Percentiles rank a stretch among this genome's conserved stretches.
phyloP scores from a whole-genome alignment of 441 rosid species.

The California macrophylla region DNA sequence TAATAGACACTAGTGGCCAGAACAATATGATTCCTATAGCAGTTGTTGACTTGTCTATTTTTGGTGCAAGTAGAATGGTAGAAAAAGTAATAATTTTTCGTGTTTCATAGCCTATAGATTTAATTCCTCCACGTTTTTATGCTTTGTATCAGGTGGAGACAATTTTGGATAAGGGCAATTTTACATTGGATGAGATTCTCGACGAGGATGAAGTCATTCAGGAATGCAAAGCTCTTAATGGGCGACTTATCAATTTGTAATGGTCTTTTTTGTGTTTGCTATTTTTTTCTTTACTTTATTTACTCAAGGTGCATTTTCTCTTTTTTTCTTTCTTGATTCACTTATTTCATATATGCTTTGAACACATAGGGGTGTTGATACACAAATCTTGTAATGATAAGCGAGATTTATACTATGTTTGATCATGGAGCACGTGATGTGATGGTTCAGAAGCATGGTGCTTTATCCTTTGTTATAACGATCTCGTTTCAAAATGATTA shows the following conservation, averaged over 20 bases:
- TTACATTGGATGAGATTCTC: constrained; percentile 84
- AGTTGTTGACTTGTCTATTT: background rate
- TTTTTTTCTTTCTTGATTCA: background rate
- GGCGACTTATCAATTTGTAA: constrained; percentile 85
- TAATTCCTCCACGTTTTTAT: background rate
- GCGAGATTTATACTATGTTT: background rate
- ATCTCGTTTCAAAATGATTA: background rate
- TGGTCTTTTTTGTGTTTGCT: constrained; percentile 14
- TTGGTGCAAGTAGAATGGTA: background rate
- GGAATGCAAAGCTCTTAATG: constrained; percentile 89
- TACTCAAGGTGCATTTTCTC: background rate
- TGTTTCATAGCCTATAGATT: background rate
- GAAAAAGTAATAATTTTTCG: background rate
- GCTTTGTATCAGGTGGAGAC: constrained; percentile 57
- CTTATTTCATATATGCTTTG: background rate
- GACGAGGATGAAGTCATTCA: constrained; percentile 96
- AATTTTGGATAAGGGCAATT: constrained; percentile 75
- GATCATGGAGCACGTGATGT: background rate
- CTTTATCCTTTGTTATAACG: background rate
- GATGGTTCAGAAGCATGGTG: background rate
- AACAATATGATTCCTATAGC: background rate
- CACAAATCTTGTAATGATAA: background rate
- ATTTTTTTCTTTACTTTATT: background rate
- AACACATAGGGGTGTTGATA: background rate
- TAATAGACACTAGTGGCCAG: background rate